Conservation (phyloP, 78 protist species). For the Speleostelium caveatum region DNA sequence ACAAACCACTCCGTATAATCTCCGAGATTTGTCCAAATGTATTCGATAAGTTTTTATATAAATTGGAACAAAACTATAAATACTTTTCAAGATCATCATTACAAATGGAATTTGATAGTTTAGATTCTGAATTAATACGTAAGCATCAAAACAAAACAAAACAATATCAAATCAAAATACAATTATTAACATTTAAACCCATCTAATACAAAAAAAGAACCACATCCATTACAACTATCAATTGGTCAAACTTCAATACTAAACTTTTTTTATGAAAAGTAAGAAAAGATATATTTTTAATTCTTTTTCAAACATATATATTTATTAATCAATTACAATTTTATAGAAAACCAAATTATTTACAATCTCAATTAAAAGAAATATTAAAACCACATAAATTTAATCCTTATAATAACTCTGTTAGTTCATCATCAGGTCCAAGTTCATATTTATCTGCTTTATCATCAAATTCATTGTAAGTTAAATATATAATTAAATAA, state of each 20-base stretch:
- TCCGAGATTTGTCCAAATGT: slow-evolving; percentile 31
- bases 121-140: slow-evolving; percentile 41
- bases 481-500: not conserved
- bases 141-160: not conserved
- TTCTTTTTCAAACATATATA: no score
- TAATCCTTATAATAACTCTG: slow-evolving; percentile 8
- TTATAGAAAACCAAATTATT: not conserved
- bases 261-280: slow-evolving; percentile 15
- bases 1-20: slow-evolving; percentile 36
- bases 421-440: slow-evolving; percentile 51
- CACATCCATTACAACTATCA: slow-evolving; percentile 23
- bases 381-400: not conserved
- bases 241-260: slow-evolving; percentile 70
- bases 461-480: slow-evolving; percentile 47
- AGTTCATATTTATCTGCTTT: slow-evolving; percentile 59
- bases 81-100: slow-evolving; percentile 53
- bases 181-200: not conserved
- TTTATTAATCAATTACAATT: no score
- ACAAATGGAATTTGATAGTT: slow-evolving; percentile 67
- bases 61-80: slow-evolving; percentile 39
- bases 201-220: slow-evolving; percentile 1
- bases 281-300: not conserved
- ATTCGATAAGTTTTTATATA: slow-evolving; percentile 37
- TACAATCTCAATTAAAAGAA: slow-evolving; percentile 9
- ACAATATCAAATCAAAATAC: not conserved